Evolutionary conservation across 441 rosid genomes (phyloP), one percentile per base, ranked within the genome.

Genomic region (Gossypium davidsonii): DNA sequence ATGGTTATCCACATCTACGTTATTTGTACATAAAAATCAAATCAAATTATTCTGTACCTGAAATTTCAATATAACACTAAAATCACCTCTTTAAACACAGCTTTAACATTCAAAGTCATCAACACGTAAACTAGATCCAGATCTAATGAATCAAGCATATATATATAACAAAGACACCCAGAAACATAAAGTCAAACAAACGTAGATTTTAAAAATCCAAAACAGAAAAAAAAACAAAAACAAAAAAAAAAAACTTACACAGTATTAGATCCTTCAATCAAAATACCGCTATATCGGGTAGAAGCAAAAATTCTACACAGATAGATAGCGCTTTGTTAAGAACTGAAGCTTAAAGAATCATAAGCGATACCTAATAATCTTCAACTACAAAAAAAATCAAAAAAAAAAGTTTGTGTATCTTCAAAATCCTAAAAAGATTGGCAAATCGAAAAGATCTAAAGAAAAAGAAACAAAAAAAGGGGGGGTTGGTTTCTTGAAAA

Each of bases 211-310:
- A 48, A 17, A 17, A 28, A 6, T 49, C 37, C 28, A 23, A 51
- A 2, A 3, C 31, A 28, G 31, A 2, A 23, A 7, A 14, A 4
- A 37, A 21, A 26, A 7, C 2, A 4, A 37, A 21, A n/a, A n/a
- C n/a, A 7, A 14, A 4, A 37, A n/a, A 8, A 52, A 56, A 56
- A 34, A 14, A 9, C 80, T 71, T 48, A 77, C 79, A 77, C 18
- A 48, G 14, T 44, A 9, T 44, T 44, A 25, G 74, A 74, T 67
- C 70, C 26, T 48, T 69, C 18, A 58, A 20, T 17, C 72, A 28
- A 28, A 28, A 28, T 11, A 63, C 62, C 2, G 15, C 3, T 46
- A n/a, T 11, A 34, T 17, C 31, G 63, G 34, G 20, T 12, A 56
- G 31, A 51, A 20, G 28, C 26, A 6, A 62, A 56, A 67, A 37